phyloP scores from a whole-genome alignment of 768 basidiomycete species.

The Termitomyces sp. region DNA sequence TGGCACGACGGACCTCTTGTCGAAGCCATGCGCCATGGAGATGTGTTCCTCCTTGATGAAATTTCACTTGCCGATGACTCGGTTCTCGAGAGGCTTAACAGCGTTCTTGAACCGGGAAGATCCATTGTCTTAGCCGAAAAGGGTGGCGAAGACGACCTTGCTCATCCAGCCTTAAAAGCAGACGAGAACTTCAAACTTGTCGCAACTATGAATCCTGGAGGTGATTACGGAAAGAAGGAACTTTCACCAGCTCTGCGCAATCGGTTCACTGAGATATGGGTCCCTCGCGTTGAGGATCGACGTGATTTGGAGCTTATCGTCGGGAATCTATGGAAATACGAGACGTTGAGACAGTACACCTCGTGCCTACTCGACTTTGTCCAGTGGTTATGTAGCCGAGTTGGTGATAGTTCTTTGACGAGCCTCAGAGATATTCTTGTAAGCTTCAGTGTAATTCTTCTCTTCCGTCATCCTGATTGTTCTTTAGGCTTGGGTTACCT shows the following conservation, averaged over 20 bases:
- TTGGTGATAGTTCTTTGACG: conserved; percentile 64
- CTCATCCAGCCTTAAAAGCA: conserved; percentile 67
- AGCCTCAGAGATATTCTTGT: conserved; percentile 90
- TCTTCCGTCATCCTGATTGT: background rate
- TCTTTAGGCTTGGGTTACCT: conserved; percentile 88
- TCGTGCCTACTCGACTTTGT: conserved; percentile 69
- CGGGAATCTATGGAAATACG: conserved; percentile 60
- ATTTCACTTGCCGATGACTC: conserved; percentile 98
- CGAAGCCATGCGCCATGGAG: conserved; percentile 83
- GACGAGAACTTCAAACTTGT: conserved; percentile 77
- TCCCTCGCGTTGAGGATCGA: conserved; percentile 76
- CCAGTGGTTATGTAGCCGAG: conserved; percentile 68
- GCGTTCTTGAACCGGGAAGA: conserved; percentile 90
- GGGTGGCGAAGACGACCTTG: conserved; percentile 74
- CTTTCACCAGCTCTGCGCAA: conserved; percentile 95
- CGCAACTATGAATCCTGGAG: conserved; percentile 99
- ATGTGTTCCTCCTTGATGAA: conserved; percentile 91
- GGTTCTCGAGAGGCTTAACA: conserved; percentile 94
- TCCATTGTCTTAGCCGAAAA: conserved; percentile 86
- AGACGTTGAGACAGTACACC: conserved; percentile 55
- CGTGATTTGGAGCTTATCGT: conserved; percentile 80
- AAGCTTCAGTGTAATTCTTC: conserved; percentile 22
- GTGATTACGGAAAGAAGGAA: conserved; percentile 99
- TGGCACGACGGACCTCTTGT: conserved; percentile 98
- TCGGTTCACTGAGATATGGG: conserved; percentile 99